Evolutionary conservation across 495 filamentous ascomycete genomes (phyloP).

Genomic region (Filosporella fistucella): DNA sequence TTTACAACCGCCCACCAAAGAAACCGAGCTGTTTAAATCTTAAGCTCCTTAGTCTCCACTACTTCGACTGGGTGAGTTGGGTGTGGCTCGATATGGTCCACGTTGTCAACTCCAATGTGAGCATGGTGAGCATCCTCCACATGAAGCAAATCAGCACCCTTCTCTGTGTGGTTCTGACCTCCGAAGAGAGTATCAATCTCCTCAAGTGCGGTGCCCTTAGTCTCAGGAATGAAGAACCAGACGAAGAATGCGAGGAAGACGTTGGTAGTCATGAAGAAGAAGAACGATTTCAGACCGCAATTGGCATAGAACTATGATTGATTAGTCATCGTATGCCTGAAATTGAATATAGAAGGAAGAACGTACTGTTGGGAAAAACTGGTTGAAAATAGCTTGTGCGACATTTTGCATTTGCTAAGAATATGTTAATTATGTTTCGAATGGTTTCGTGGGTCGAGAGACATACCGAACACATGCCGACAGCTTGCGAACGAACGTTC

Average conservation of each 20-base stretch:
- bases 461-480: slow-evolving; percentile 68
- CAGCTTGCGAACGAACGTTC: slow-evolving; percentile 62
- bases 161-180: slow-evolving; percentile 17
- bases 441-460: too few species aligned
- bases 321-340: too few species aligned
- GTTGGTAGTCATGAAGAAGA: slow-evolving; percentile 65
- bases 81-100: too few species aligned
- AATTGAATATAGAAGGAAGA: too few species aligned
- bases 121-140: slow-evolving; percentile 15
- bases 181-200: slow-evolving; percentile 72
- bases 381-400: slow-evolving; percentile 58
- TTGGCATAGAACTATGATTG: slow-evolving; percentile 52
- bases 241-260: slow-evolving; percentile 65
- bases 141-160: slow-evolving; percentile 9
- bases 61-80: too few species aligned
- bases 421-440: too few species aligned
- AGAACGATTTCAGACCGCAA: slow-evolving; percentile 20
- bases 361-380: slow-evolving; percentile 55
- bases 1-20: too few species aligned
- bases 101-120: too few species aligned
- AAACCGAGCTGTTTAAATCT: too few species aligned
- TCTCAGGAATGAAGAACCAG: slow-evolving; percentile 70
- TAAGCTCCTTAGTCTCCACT: too few species aligned
- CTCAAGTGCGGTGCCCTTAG: slow-evolving; percentile 54
- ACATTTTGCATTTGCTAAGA: slow-evolving; percentile 58